These are phyloP conservation scores for Aspergillus affinis DNA, from an alignment of 495 filamentous ascomycete genomes.

Conservation along the genomic window DNA sequence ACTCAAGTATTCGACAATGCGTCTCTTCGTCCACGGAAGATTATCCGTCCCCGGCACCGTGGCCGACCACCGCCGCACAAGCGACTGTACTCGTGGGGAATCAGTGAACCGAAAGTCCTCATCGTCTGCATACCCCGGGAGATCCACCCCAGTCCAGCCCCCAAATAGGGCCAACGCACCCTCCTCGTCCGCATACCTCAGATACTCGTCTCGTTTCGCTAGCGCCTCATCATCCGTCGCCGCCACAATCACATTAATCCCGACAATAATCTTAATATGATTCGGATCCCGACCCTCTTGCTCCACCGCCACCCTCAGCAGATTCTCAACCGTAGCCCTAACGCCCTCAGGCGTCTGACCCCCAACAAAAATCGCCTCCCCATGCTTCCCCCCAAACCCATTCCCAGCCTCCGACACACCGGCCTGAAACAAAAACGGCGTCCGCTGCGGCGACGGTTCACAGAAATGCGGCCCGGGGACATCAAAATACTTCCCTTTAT, in stretches of 20 bases:
- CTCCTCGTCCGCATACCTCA: slow-evolving; percentile 54
- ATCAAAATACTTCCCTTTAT: slow-evolving; percentile 55
- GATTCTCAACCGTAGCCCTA: slow-evolving; percentile 47
- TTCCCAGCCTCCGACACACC: slow-evolving; percentile 54
- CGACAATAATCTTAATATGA: slow-evolving; percentile 54
- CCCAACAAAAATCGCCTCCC: slow-evolving; percentile 56
- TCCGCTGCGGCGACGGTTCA: slow-evolving; percentile 57
- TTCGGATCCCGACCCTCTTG: slow-evolving; percentile 44
- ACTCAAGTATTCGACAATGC: slow-evolving; percentile 53
- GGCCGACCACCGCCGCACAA: slow-evolving; percentile 27
- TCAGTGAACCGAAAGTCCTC: slow-evolving; percentile 48
- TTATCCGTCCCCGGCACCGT: slow-evolving; percentile 37
- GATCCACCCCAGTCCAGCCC: slow-evolving; percentile 62
- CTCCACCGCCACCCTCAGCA: slow-evolving; percentile 42
- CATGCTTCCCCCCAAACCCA: slow-evolving; percentile 55
- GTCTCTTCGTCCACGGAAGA: slow-evolving; percentile 56
- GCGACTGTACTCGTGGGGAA: slow-evolving; percentile 24
- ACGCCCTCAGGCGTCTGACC: slow-evolving; percentile 47
- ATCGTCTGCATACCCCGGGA: slow-evolving; percentile 51
- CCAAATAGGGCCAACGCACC: slow-evolving; percentile 59
- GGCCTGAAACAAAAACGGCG: slow-evolving; percentile 56
- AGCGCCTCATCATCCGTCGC: slow-evolving; percentile 53
- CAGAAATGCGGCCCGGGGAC: slow-evolving; percentile 58
- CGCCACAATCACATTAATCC: slow-evolving; percentile 47
- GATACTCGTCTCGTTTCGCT: slow-evolving; percentile 48